These are phyloP conservation scores for Cladosporium halotolerans DNA, from an alignment of 2,329 filamentous ascomycete species.

Conservation along the genomic window DNA sequence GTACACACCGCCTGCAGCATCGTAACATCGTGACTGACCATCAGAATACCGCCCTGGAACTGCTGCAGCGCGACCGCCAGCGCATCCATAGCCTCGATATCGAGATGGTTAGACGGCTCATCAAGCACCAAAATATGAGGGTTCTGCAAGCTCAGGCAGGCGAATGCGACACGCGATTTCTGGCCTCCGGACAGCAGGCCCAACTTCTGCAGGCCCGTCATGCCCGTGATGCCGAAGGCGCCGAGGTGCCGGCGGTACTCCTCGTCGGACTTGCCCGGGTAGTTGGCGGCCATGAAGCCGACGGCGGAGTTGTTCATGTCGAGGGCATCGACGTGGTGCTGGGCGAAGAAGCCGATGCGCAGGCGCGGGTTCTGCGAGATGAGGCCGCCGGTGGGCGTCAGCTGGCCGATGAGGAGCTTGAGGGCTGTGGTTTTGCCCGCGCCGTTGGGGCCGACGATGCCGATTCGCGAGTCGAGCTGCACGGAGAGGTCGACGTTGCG, in stretches of 20 bases:
- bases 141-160: slow-evolving; percentile 87
- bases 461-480: slow-evolving; percentile 94
- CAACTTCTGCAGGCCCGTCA: slow-evolving; percentile 95
- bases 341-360: slow-evolving; percentile 92
- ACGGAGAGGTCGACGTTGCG: slow-evolving; percentile 89
- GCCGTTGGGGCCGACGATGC: slow-evolving; percentile 98
- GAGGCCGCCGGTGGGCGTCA: slow-evolving; percentile 68
- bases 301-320: slow-evolving; percentile 86
- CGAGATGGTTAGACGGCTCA: slow-evolving; percentile 96
- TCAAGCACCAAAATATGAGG: slow-evolving; percentile 96
- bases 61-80: slow-evolving; percentile 73
- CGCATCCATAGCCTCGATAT: slow-evolving; percentile 99
- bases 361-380: slow-evolving; percentile 86
- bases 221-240: slow-evolving; percentile 80
- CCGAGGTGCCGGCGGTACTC: slow-evolving; percentile 94
- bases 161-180: slow-evolving; percentile 96
- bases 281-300: slow-evolving; percentile 89
- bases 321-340: slow-evolving; percentile 95
- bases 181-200: slow-evolving; percentile 89
- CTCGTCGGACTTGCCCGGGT: slow-evolving; percentile 86
- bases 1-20: slow-evolving; percentile 96
- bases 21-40: slow-evolving; percentile 98
- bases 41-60: slow-evolving; percentile 91
- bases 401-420: slow-evolving; percentile 87
- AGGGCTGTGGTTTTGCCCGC: slow-evolving; percentile 98